Evolutionary conservation across 2,329 filamentous ascomycete species (phyloP).

Genomic region (Metarhizium rileyi): DNA sequence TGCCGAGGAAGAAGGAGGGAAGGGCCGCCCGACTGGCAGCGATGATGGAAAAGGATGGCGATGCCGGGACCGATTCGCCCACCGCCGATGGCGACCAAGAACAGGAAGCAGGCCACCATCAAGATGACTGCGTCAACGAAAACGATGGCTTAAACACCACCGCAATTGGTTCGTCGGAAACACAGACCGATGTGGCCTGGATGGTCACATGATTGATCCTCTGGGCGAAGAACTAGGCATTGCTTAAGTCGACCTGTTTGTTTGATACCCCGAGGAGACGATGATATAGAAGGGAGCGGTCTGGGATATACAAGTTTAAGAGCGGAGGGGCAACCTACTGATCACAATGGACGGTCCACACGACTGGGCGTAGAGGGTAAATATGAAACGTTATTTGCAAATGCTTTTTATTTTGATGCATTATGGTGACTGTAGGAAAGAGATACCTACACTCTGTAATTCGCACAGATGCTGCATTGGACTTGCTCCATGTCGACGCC

Average conservation of each 20-base stretch:
- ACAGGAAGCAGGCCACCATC: neutral
- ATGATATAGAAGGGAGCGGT: neutral
- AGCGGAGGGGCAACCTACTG: neutral
- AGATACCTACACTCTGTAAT: no score
- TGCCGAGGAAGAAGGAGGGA: slow-evolving; percentile 46
- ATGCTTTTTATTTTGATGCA: neutral
- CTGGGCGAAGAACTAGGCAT: neutral
- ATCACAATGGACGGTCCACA: neutral
- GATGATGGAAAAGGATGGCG: slow-evolving; percentile 36
- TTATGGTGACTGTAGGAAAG: neutral
- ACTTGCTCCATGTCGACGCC: no score
- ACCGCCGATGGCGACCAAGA: slow-evolving; percentile 1
- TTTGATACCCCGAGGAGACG: neutral
- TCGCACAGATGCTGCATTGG: no score
- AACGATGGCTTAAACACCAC: neutral
- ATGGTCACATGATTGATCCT: neutral
- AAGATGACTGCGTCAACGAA: neutral
- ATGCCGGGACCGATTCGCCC: slow-evolving; percentile 1
- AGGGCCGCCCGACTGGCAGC: slow-evolving; percentile 43
- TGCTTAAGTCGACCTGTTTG: neutral
- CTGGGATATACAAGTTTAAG: neutral
- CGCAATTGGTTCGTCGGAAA: neutral
- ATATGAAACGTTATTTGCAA: neutral
- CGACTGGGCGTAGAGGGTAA: neutral
- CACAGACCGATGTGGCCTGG: neutral